Evolutionary conservation across 495 filamentous ascomycete species (phyloP).

Genomic region (Apodospora peruviana): DNA sequence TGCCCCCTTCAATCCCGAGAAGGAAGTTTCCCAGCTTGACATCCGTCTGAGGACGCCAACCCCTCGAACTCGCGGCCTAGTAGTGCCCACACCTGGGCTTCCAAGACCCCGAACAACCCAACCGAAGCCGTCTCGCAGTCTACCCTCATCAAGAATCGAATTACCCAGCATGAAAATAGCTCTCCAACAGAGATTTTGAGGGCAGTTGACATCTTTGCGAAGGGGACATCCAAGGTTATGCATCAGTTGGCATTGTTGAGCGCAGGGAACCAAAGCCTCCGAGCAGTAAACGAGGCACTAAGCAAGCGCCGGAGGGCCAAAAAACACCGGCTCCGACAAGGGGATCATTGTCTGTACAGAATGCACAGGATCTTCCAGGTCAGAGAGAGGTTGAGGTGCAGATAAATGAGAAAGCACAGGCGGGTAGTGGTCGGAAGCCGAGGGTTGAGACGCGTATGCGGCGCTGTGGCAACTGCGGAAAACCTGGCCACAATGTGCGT

Average conservation of each 20-base stretch:
- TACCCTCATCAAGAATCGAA: not conserved
- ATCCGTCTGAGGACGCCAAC: conserved; percentile 1
- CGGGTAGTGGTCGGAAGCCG: conserved; percentile 1
- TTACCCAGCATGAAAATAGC: conserved; percentile 6
- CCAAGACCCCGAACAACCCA: conserved; percentile 2
- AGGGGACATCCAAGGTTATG: not conserved
- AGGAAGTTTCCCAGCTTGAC: conserved; percentile 7
- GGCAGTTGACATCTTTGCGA: not conserved
- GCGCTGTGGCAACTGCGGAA: conserved; percentile 3
- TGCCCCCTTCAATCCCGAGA: conserved; percentile 6
- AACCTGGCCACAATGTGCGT: not conserved
- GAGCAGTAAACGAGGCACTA: conserved; percentile 1
- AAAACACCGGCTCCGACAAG: not conserved
- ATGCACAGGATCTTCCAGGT: not conserved
- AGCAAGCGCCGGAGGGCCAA: conserved; percentile 8
- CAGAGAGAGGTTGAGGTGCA: not conserved
- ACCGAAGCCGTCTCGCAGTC: conserved; percentile 1
- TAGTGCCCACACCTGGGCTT: not conserved
- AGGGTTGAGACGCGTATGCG: not conserved
- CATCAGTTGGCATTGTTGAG: not conserved
- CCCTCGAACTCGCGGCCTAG: not conserved
- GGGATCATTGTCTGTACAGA: conserved; percentile 5
- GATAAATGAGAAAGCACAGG: not conserved
- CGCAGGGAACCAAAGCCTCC: not conserved
- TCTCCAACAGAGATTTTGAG: not conserved